phyloP scores from a whole-genome alignment of 306 rosid genomes.

The Vigna trinervia region DNA sequence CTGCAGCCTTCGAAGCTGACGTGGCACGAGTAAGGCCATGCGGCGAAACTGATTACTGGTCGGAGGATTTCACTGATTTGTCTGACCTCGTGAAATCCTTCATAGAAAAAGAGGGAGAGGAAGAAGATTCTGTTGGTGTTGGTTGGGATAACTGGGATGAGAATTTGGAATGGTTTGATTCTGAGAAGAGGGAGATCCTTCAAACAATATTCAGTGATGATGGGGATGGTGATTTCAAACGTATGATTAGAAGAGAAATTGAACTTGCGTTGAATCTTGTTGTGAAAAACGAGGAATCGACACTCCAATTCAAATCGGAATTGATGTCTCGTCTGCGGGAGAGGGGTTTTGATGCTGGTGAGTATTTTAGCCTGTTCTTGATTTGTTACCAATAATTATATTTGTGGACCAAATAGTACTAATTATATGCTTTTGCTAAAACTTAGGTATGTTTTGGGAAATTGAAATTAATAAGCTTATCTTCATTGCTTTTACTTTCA shows the following conservation, averaged over 20 bases:
- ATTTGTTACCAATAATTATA: too few relatives aligned
- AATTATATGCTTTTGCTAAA: too few relatives aligned
- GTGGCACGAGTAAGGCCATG: neutral
- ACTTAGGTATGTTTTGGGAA: too few relatives aligned
- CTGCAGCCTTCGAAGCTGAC: neutral
- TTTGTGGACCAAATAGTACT: too few relatives aligned
- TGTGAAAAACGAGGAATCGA: neutral
- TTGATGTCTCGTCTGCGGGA: neutral
- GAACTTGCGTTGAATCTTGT: neutral
- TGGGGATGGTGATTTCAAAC: neutral
- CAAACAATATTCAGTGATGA: neutral
- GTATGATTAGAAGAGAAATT: neutral
- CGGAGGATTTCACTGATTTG: neutral
- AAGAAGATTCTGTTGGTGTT: neutral
- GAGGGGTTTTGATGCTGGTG: constrained; percentile 4
- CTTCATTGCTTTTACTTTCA: too few relatives aligned
- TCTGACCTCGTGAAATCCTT: neutral
- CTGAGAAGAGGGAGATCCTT: neutral
- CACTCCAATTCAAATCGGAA: neutral
- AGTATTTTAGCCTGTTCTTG: too few relatives aligned
- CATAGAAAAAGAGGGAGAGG: neutral
- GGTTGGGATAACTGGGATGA: neutral
- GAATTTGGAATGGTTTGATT: neutral
- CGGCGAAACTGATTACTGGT: neutral
- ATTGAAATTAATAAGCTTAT: too few relatives aligned